Evolutionary conservation across 179 eudicot genomes (phyloP).

Genomic region (Dionaea muscipula): DNA sequence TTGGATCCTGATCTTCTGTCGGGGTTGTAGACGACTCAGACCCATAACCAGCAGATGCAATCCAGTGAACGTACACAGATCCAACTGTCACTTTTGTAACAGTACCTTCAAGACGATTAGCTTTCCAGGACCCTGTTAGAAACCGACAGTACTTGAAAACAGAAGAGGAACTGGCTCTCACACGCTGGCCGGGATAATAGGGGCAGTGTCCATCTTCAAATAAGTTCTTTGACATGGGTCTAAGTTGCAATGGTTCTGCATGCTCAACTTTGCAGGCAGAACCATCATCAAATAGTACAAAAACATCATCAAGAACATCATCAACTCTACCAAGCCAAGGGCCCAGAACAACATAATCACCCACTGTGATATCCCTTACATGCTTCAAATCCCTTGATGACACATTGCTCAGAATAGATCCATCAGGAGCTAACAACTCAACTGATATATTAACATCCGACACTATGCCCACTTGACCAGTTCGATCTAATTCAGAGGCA

Average conservation of each 20-base stretch:
- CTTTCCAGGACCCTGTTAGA: constrained; percentile 80
- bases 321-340: constrained; percentile 97
- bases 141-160: constrained; percentile 75
- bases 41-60: constrained; percentile 94
- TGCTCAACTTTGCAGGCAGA: constrained; percentile 72
- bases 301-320: constrained; percentile 79
- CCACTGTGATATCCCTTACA: constrained; percentile 63
- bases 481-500: constrained; percentile 66
- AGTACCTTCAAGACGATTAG: constrained; percentile 68
- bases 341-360: constrained; percentile 82
- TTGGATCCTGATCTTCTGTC: constrained; percentile 84
- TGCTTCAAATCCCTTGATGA: constrained; percentile 62
- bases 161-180: constrained; percentile 70
- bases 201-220: constrained; percentile 89
- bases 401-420: constrained; percentile 40
- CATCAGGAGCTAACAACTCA: constrained; percentile 57
- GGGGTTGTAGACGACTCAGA: constrained; percentile 76
- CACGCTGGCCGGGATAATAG: constrained; percentile 91
- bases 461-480: constrained; percentile 88
- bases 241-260: constrained; percentile 81
- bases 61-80: constrained; percentile 83
- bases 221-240: constrained; percentile 53
- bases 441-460: constrained; percentile 59
- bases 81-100: constrained; percentile 75
- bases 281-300: constrained; percentile 78